A percentile compares a stretch with the other conserved stretches of the same genome.
Evolutionary conservation across 2,329 filamentous ascomycete genomes (phyloP).

Genomic region (Aspergillus ochraceus): DNA sequence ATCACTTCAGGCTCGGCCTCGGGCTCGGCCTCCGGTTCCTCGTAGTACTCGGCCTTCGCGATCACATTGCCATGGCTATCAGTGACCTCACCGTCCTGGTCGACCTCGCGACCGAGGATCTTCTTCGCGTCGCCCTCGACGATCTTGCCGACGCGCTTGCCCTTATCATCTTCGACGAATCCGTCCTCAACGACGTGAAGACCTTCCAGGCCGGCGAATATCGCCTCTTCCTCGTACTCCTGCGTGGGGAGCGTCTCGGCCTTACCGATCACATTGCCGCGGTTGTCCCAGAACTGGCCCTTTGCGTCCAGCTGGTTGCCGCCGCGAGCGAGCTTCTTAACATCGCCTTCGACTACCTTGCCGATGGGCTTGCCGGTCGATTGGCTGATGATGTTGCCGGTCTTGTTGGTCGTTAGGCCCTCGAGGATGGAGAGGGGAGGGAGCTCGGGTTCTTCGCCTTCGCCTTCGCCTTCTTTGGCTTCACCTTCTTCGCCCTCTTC

Average conservation of each 20-base stretch:
- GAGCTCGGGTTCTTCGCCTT: conserved; percentile 27
- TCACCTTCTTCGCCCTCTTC: conserved; percentile 17
- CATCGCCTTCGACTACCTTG: conserved; percentile 61
- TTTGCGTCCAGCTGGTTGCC: conserved; percentile 53
- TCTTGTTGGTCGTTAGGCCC: conserved; percentile 45
- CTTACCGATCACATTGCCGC: conserved; percentile 63
- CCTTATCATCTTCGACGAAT: conserved; percentile 51
- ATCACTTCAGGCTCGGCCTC: conserved; percentile 46
- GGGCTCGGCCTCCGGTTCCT: conserved; percentile 47
- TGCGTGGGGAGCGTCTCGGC: conserved; percentile 49
- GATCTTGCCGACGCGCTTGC: conserved; percentile 51
- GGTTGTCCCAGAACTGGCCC: conserved; percentile 64
- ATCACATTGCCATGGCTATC: conserved; percentile 64
- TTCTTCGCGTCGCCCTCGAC: conserved; percentile 61
- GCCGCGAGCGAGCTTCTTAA: conserved; percentile 57
- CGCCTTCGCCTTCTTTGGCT: conserved; percentile 6
- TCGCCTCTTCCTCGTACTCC: conserved; percentile 41
- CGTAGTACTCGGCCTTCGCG: conserved; percentile 55
- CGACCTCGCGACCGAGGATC: conserved; percentile 58
- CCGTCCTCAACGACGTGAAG: conserved; percentile 50
- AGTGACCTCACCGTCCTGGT: conserved; percentile 63
- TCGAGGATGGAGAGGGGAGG: conserved; percentile 39
- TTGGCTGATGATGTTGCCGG: conserved; percentile 44
- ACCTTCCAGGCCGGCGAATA: conserved; percentile 48
- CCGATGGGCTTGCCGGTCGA: conserved; percentile 52